A percentile compares a stretch with the other conserved stretches of the same genome.
phyloP scores from a whole-genome alignment of 2,329 filamentous ascomycete species.

The Diaporthe aspalathi region DNA sequence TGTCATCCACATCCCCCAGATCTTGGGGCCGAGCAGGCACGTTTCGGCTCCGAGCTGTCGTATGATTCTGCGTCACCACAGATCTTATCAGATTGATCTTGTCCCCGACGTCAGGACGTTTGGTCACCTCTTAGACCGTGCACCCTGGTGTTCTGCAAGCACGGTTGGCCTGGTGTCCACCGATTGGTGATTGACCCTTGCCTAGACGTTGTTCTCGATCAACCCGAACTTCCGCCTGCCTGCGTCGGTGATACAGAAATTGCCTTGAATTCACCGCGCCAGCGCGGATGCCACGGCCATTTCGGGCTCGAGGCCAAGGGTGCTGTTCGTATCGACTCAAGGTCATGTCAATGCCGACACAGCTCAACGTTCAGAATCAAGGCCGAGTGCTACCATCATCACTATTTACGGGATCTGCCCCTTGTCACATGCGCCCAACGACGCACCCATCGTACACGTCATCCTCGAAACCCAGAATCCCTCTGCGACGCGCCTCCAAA shows the following conservation, averaged over 20 bases:
- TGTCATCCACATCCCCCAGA: slow-evolving; percentile 11
- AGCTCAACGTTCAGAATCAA: not conserved
- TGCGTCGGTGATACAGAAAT: not conserved
- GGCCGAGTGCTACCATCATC: not conserved
- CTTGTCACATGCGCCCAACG: not conserved
- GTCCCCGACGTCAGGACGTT: not conserved
- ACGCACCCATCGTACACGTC: too few relatives aligned
- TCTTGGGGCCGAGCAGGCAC: slow-evolving; percentile 15
- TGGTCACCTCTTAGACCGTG: not conserved
- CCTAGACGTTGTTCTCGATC: not conserved
- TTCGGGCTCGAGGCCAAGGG: not conserved
- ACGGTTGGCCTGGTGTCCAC: not conserved
- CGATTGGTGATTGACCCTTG: not conserved
- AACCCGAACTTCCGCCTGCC: not conserved
- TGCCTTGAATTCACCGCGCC: not conserved
- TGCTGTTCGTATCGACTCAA: not conserved
- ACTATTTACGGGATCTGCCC: not conserved
- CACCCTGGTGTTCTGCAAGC: not conserved
- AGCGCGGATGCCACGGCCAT: not conserved
- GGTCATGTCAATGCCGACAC: not conserved
- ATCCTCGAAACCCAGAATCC: too few relatives aligned
- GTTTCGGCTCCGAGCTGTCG: slow-evolving; percentile 19
- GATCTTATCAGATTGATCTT: slow-evolving; percentile 31
- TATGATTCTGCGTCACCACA: slow-evolving; percentile 1
- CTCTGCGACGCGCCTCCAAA: not conserved